Conservation (phyloP, 139 green algal species). For the Gonium pectorale region DNA sequence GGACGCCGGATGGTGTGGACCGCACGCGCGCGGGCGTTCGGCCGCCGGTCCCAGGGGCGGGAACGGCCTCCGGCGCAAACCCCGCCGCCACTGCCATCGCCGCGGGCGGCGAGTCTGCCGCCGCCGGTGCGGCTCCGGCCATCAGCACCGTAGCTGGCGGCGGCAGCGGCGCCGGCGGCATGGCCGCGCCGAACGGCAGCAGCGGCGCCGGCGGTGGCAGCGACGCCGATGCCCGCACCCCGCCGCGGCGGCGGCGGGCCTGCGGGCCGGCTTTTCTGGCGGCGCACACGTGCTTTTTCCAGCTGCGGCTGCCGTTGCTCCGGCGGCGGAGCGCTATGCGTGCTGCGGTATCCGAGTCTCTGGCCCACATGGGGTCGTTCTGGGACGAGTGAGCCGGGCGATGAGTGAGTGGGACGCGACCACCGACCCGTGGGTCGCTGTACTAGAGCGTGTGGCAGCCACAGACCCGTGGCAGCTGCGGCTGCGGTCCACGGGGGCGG, state of each 20-base stretch:
- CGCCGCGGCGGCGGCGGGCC: background rate
- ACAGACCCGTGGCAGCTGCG: too few relatives aligned
- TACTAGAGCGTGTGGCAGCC: too few relatives aligned
- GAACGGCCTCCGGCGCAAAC: too few relatives aligned
- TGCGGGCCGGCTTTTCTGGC: constrained; percentile 5
- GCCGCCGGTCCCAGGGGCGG: background rate
- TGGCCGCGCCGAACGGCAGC: background rate
- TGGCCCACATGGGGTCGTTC: constrained; percentile 25
- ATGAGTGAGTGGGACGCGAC: background rate
- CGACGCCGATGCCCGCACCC: background rate
- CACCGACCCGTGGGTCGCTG: background rate
- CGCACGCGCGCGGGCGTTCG: background rate
- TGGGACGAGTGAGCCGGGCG: constrained; percentile 14
- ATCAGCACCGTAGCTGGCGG: background rate
- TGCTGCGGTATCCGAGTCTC: constrained; percentile 29
- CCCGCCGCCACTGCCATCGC: too few relatives aligned
- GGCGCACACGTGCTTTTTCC: constrained; percentile 43
- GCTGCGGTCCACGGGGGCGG: background rate
- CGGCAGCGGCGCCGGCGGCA: background rate
- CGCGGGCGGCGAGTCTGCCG: too few relatives aligned
- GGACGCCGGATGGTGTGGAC: too few relatives aligned
- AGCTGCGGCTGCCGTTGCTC: constrained; percentile 40
- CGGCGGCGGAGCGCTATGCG: background rate
- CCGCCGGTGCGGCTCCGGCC: too few relatives aligned
- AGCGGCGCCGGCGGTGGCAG: background rate